Evolutionary conservation across 2,329 filamentous ascomycete species (phyloP).

Genomic region (Tolypocladium paradoxum): DNA sequence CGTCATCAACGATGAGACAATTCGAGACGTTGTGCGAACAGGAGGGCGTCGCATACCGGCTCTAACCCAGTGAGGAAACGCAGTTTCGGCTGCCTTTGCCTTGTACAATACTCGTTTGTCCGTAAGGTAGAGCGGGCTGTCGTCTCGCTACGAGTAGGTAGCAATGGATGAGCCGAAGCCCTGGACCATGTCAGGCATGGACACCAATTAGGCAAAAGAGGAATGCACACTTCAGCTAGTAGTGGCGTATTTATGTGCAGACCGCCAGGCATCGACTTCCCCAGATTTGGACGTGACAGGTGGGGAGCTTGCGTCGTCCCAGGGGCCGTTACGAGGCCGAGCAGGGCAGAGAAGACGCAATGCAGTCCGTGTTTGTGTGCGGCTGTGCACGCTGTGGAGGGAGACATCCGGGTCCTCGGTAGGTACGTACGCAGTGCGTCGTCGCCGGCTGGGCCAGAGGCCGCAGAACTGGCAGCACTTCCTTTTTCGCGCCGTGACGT

Average conservation of each 20-base stretch:
- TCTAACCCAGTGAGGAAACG: not conserved
- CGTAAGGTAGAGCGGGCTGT: not conserved
- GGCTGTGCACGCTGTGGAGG: not conserved
- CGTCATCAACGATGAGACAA: not conserved
- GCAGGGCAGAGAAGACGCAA: not conserved
- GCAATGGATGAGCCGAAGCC: not conserved
- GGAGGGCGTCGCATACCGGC: not conserved
- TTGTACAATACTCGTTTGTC: too few species aligned
- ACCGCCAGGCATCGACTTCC: not conserved
- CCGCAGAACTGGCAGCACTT: not conserved
- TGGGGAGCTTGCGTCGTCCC: not conserved
- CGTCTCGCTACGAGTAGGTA: not conserved
- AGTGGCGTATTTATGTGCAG: too few species aligned
- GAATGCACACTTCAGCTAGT: too few species aligned
- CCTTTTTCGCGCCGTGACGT: conserved; percentile 1
- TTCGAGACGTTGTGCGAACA: not conserved
- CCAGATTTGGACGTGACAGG: not conserved
- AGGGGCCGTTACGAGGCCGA: not conserved
- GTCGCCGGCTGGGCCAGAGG: not conserved
- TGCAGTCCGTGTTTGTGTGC: not conserved
- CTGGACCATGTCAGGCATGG: too few species aligned
- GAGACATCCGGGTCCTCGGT: not conserved
- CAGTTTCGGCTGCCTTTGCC: not conserved
- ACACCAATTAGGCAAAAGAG: too few species aligned
- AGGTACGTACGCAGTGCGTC: not conserved